Evolutionary conservation across 2,329 filamentous ascomycete genomes (phyloP).

Genomic region (Nothopassalora personata): DNA sequence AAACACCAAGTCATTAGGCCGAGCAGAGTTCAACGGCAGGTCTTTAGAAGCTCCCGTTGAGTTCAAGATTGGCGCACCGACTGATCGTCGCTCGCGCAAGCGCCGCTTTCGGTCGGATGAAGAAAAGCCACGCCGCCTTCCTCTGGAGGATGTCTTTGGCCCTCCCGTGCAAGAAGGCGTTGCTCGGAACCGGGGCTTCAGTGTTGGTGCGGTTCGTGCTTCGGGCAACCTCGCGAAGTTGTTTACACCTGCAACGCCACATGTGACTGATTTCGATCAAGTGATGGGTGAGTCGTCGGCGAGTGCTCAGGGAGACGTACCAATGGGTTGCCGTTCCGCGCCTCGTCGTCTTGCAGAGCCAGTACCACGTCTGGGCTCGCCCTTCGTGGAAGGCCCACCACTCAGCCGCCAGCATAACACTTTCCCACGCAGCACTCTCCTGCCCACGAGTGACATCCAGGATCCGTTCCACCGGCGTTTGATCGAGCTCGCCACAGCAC

Average conservation of each 20-base stretch:
- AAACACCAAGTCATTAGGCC: conserved; percentile 30
- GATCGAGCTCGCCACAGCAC: conserved; percentile 26
- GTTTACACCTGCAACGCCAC: conserved; percentile 48
- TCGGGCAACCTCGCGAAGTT: conserved; percentile 49
- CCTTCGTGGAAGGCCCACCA: conserved; percentile 39
- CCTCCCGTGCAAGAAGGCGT: conserved; percentile 49
- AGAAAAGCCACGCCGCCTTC: conserved; percentile 41
- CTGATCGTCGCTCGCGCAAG: conserved; percentile 51
- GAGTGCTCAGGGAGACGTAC: conserved; percentile 10
- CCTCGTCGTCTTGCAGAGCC: conserved; percentile 36
- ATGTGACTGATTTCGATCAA: conserved; percentile 20
- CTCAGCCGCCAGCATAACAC: conserved; percentile 38
- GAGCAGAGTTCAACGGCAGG: conserved; percentile 27
- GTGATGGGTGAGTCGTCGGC: conserved; percentile 29
- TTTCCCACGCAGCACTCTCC: conserved; percentile 40
- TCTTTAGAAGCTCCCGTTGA: conserved; percentile 50
- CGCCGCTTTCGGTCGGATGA: conserved; percentile 53
- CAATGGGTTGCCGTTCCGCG: conserved; percentile 26
- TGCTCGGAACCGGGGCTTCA: conserved; percentile 58
- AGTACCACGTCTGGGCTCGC: conserved; percentile 44
- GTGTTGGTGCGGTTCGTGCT: conserved; percentile 52
- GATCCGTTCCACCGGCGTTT: conserved; percentile 30
- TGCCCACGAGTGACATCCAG: conserved; percentile 25
- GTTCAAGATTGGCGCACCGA: conserved; percentile 45
- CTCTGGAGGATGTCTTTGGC: conserved; percentile 43